Evolutionary conservation across 257 asterid genomes (phyloP), one percentile per base, ranked within the genome.

Genomic region (Nicotiana knightiana): DNA sequence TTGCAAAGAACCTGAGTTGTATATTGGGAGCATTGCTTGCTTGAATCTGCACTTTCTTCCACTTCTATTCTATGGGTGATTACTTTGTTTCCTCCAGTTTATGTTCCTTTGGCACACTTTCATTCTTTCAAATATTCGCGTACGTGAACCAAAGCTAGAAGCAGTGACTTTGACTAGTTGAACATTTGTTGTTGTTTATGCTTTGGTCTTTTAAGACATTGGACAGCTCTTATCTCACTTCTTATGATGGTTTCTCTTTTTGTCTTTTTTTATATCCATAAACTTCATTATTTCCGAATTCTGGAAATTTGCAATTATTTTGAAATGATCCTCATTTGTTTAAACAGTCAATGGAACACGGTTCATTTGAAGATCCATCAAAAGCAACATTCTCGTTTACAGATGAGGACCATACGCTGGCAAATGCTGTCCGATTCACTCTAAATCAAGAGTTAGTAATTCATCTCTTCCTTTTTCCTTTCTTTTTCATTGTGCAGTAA

Each of bases 341-440:
- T 70, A 43, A 86, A 90, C 91, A 33, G 58, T 76, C 84, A 76
- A 94, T 92, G 97, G 98, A 95, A 84, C 95, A 85, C 28, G 97
- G 95, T 5, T 86, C 94, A 0, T 67, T 83, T 67, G 84, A 91
- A 64, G 98, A 92, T 90, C 91, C 71, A 66, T 87, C 97, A 24
- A 92, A 91, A 68, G 91, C 93, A 1, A 95, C 99, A 0, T 95
- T 94, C 87, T 90, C 99, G 0, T 84, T 94, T 76, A 86, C 91
- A 2, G 94, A 93, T 15, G 98, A 96, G 89, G 98, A 93, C 86
- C 98, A 96, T 82, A 94, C 99, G 6, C 91, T 94, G 9, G 95
- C 98, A 51, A 96, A 94, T 86, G 87, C 99, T 28, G 73, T 93
- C 21, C 89, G 98, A 91, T 93, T 87, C 77, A 62, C 86, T n/a